Percentiles rank a stretch among this genome's conserved stretches.
Evolutionary conservation across 2,329 filamentous ascomycete genomes (phyloP).

Genomic region (Verticillium zaregamsianum): DNA sequence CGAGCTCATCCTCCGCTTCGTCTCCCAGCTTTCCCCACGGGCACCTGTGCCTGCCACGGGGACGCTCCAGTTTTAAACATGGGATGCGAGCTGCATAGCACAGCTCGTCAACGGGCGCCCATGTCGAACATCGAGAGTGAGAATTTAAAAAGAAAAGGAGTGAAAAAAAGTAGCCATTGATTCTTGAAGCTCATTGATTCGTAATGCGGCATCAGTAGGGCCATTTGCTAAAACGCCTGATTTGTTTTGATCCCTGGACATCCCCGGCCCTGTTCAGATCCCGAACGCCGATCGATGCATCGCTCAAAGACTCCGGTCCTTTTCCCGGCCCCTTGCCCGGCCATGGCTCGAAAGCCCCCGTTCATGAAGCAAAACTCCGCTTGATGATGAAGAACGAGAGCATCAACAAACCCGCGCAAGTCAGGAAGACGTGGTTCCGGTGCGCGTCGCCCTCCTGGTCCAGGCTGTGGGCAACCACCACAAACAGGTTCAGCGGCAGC

Average conservation of each 20-base stretch:
- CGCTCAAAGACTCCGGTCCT: background rate
- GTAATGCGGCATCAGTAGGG: background rate
- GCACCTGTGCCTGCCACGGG: background rate
- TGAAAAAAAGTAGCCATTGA: background rate
- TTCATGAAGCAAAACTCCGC: conserved; percentile 7
- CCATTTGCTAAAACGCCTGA: background rate
- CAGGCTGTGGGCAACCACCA: conserved; percentile 41
- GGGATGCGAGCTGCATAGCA: background rate
- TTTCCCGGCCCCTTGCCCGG: background rate
- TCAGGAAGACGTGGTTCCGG: conserved; percentile 22
- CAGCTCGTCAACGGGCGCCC: background rate
- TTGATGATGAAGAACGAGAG: conserved; percentile 14
- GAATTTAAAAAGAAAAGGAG: background rate
- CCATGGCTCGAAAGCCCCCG: background rate
- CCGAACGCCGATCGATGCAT: background rate
- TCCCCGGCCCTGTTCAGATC: background rate
- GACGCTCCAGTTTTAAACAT: background rate
- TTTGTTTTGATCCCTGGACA: background rate
- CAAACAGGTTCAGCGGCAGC: conserved; percentile 52
- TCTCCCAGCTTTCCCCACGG: background rate
- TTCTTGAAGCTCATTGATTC: background rate
- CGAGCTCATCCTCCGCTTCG: background rate
- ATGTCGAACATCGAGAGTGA: background rate
- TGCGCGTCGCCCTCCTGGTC: conserved; percentile 35
- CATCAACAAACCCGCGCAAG: conserved; percentile 12